These are phyloP conservation scores for Colletotrichum caudatum DNA, from an alignment of 2,329 filamentous ascomycete species.

Conservation along the genomic window DNA sequence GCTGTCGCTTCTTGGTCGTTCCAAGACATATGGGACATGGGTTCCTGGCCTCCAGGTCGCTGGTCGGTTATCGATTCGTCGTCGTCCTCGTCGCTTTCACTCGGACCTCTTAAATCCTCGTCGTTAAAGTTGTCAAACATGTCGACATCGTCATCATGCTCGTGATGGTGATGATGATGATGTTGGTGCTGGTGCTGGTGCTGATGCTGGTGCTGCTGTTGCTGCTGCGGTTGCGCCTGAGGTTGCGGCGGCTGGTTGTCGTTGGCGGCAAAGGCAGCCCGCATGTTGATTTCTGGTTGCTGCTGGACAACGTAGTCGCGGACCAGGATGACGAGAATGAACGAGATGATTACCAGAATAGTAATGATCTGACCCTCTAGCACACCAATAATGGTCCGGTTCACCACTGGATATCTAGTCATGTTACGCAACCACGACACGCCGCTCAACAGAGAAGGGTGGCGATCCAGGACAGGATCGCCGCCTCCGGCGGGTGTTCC, in stretches of 20 bases:
- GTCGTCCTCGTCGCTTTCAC: constrained; percentile 33
- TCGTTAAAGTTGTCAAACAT: constrained; percentile 7
- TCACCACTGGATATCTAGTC: constrained; percentile 78
- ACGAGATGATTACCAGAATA: constrained; percentile 88
- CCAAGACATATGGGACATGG: constrained; percentile 17
- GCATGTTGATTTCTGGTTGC: constrained; percentile 91
- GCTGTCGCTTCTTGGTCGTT: constrained; percentile 22
- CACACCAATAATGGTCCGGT: constrained; percentile 83
- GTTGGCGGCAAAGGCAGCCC: constrained; percentile 63
- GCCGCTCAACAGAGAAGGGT: constrained; percentile 66
- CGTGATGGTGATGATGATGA: constrained; percentile 34
- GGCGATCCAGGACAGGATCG: constrained; percentile 42
- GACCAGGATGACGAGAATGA: constrained; percentile 97
- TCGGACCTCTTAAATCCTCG: constrained; percentile 14
- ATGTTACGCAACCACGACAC: constrained; percentile 68
- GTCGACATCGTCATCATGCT: constrained; percentile 30
- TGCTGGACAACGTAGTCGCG: constrained; percentile 98
- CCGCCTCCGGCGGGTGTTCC: constrained; percentile 24
- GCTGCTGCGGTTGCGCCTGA: constrained; percentile 17
- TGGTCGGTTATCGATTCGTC: constrained; percentile 14
- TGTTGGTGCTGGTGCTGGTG: constrained; percentile 16
- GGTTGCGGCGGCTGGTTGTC: constrained; percentile 30
- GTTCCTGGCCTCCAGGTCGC: constrained; percentile 18
- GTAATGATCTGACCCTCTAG: constrained; percentile 96
- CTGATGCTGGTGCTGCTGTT: constrained; percentile 14